phyloP scores from a whole-genome alignment of 495 filamentous ascomycete genomes.

The Emericellopsis terricola region DNA sequence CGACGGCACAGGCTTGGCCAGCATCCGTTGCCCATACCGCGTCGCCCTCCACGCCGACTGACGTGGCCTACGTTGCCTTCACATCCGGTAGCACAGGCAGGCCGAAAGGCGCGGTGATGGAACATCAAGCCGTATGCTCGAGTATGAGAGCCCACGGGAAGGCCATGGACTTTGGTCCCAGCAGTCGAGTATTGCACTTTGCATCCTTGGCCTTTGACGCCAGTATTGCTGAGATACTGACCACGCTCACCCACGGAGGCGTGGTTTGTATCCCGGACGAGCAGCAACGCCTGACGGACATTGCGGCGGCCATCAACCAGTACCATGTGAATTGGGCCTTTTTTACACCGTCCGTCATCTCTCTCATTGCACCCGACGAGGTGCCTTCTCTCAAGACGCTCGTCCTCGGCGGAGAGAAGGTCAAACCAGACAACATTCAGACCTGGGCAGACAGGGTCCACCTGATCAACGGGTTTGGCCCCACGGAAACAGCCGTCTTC shows the following conservation, averaged over 20 bases:
- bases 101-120: constrained; percentile 23
- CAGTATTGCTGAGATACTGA: constrained; percentile 45
- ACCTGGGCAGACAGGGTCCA: constrained; percentile 7
- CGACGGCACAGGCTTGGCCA: background rate
- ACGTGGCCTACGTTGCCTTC: constrained; percentile 30
- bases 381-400: constrained; percentile 19
- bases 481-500: too few relatives aligned
- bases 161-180: constrained; percentile 17
- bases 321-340: constrained; percentile 31
- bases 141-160: constrained; percentile 14
- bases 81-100: constrained; percentile 37
- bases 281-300: constrained; percentile 18
- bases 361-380: constrained; percentile 18
- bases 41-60: constrained; percentile 9
- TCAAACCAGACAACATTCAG: constrained; percentile 1
- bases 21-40: too few relatives aligned
- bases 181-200: constrained; percentile 43
- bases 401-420: constrained; percentile 6
- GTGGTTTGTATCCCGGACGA: constrained; percentile 32
- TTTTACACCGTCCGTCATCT: constrained; percentile 24
- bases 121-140: constrained; percentile 19
- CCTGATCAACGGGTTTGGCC: constrained; percentile 6
- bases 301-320: constrained; percentile 19
- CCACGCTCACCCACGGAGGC: constrained; percentile 39
- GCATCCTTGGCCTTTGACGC: constrained; percentile 54